Base-by-base conservation (phyloP, 1,284 basidiomycete genomes). In the Cryptococcus sp. region DNA sequence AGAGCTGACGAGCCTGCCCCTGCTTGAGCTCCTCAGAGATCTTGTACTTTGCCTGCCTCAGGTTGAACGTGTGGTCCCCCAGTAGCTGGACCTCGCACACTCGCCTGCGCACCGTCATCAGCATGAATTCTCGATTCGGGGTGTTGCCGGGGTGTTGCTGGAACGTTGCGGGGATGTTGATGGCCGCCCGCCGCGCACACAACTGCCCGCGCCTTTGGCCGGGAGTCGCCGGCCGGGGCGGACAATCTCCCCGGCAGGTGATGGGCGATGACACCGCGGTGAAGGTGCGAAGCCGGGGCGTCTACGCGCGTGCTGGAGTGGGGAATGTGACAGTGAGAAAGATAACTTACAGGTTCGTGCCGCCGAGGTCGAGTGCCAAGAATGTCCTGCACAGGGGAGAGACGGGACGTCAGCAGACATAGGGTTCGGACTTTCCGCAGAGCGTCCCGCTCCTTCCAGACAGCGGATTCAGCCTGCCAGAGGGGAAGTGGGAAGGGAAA, bases 11-110 rank as follows among this genome's bases (percentile, higher is more conserved):
- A 1, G 87, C 91, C 71, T 95, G 88, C 47, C 92, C 94, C 9
- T 88, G 87, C 79, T 97, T 97, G 57, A 96, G 81, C 15, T 84
- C 79, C 45, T 94, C 89, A 1, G 91, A 92, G 16, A 97, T 89
- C 70, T 87, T 89, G 81, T 93, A 96, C 75, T 96, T 96, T 72
- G 96, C 87, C 77, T 95, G 91, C 68, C 87, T 86, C 59, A 98
- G 83, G 40, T 83, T 82, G 77, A 98, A 98, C 12, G 87, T 87
- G 69, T 91, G 85, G 74, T 95, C 82, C 20, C 96, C 95, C 53
- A 87, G 81, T n/a, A 98, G 82, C 36, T 84, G 82, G 44, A 98
- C 89, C 74, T 96, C 89, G 78, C 93, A 96, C 46, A 96, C 93
- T 56, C 94, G 92, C 60, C 90, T 92, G 60, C 3, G 20, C 12